phyloP scores from a whole-genome alignment of 2,329 filamentous ascomycete species.

The Penicillium sp. region DNA sequence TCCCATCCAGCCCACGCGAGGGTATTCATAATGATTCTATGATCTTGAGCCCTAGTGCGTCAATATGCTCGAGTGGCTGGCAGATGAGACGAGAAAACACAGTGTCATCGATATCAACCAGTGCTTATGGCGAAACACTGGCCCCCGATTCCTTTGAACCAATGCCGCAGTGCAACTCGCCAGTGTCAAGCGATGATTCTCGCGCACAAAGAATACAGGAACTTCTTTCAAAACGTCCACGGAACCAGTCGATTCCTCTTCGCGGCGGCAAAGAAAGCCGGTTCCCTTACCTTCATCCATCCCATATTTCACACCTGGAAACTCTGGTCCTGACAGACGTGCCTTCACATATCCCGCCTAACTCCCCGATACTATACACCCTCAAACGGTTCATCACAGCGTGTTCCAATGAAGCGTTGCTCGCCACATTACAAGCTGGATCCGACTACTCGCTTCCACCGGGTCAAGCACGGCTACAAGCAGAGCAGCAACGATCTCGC shows the following conservation, averaged over 20 bases:
- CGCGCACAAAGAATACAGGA: slow-evolving; percentile 41
- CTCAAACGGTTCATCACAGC: slow-evolving; percentile 60
- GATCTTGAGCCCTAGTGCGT: neutral
- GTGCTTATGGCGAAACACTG: slow-evolving; percentile 6
- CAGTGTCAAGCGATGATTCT: slow-evolving; percentile 24
- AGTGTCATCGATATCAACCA: slow-evolving; percentile 12
- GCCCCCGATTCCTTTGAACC: slow-evolving; percentile 4
- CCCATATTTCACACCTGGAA: slow-evolving; percentile 57
- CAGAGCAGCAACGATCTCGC: slow-evolving; percentile 54
- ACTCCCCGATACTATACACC: slow-evolving; percentile 47
- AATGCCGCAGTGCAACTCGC: slow-evolving; percentile 23
- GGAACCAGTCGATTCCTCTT: slow-evolving; percentile 33
- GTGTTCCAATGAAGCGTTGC: slow-evolving; percentile 59
- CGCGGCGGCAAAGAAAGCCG: slow-evolving; percentile 31
- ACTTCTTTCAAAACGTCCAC: slow-evolving; percentile 44
- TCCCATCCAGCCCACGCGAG: slow-evolving; percentile 28
- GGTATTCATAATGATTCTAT: neutral
- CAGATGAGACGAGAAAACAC: slow-evolving; percentile 1
- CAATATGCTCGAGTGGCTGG: neutral
- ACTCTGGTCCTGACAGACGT: slow-evolving; percentile 63
- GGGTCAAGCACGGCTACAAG: slow-evolving; percentile 54
- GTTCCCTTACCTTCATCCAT: slow-evolving; percentile 55
- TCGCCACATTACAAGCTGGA: slow-evolving; percentile 57
- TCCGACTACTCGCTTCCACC: slow-evolving; percentile 65
- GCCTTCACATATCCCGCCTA: slow-evolving; percentile 48